Percentiles rank a stretch among this genome's conserved stretches.
phyloP scores from a whole-genome alignment of 441 rosid species.

The Erodium texanum region DNA sequence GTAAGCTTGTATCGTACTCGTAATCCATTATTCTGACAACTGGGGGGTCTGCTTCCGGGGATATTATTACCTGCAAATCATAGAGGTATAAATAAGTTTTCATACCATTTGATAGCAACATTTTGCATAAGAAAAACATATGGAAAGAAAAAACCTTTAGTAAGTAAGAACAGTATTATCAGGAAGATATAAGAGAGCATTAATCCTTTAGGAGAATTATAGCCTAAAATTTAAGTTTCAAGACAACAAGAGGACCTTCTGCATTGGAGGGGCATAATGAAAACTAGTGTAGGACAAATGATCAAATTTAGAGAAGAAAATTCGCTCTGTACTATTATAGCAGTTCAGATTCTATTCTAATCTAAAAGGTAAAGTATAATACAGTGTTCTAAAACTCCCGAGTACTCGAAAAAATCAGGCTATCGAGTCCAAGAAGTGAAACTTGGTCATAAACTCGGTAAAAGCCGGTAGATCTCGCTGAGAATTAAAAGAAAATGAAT shows the following conservation, averaged over 20 bases:
- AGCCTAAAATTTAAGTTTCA: neutral
- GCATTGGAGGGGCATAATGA: no score
- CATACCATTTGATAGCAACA: neutral
- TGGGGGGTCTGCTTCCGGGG: constrained; percentile 93
- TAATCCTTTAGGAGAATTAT: neutral
- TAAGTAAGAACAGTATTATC: neutral
- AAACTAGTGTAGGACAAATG: neutral
- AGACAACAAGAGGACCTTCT: neutral
- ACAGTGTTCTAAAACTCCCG: no score
- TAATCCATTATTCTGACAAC: constrained; percentile 88
- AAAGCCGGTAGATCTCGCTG: no score
- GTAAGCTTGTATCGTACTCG: constrained; percentile 32
- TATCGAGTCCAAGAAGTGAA: no score
- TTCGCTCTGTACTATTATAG: neutral
- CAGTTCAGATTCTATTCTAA: neutral
- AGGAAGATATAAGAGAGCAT: neutral
- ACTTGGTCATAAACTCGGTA: no score
- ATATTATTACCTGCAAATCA: constrained; percentile 60
- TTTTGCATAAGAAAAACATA: neutral
- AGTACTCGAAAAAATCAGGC: no score
- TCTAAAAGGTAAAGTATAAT: neutral
- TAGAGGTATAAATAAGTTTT: constrained; percentile 9
- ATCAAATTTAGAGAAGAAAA: neutral
- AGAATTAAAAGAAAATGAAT: no score
- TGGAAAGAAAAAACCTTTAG: neutral